Evolutionary conservation across 2,329 filamentous ascomycete genomes (phyloP).

Genomic region (Beauveria medogensis): DNA sequence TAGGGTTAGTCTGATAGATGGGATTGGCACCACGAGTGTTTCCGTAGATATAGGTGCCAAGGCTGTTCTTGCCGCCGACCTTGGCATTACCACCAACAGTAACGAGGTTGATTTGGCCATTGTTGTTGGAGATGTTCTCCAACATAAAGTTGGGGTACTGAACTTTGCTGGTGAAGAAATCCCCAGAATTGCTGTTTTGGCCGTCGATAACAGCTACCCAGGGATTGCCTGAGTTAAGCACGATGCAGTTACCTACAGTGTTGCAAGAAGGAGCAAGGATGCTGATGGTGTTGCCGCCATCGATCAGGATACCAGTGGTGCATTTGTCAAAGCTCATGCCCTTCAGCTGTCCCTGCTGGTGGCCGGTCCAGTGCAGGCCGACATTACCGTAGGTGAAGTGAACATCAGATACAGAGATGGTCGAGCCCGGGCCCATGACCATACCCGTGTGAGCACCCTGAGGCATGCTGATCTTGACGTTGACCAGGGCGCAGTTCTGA

Average conservation of each 20-base stretch:
- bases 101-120: constrained; percentile 14
- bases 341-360: constrained; percentile 9
- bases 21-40: constrained; percentile 34
- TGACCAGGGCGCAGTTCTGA: constrained; percentile 17
- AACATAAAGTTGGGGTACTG: constrained; percentile 10
- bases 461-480: constrained; percentile 13
- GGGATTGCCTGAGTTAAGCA: neutral
- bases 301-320: constrained; percentile 12
- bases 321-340: constrained; percentile 8
- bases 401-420: constrained; percentile 15
- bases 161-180: constrained; percentile 1
- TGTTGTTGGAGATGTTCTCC: constrained; percentile 16
- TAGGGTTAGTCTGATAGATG: constrained; percentile 27
- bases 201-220: constrained; percentile 9
- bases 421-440: constrained; percentile 13
- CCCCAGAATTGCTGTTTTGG: constrained; percentile 5
- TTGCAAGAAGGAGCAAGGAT: constrained; percentile 3
- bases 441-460: constrained; percentile 15
- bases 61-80: constrained; percentile 18
- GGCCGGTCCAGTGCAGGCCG: constrained; percentile 15
- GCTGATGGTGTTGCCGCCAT: constrained; percentile 8
- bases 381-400: constrained; percentile 15
- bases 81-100: neutral
- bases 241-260: constrained; percentile 7
- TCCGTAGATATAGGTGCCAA: constrained; percentile 33